phyloP scores from a whole-genome alignment of 257 asterid species.

The Buddleja alternifolia region DNA sequence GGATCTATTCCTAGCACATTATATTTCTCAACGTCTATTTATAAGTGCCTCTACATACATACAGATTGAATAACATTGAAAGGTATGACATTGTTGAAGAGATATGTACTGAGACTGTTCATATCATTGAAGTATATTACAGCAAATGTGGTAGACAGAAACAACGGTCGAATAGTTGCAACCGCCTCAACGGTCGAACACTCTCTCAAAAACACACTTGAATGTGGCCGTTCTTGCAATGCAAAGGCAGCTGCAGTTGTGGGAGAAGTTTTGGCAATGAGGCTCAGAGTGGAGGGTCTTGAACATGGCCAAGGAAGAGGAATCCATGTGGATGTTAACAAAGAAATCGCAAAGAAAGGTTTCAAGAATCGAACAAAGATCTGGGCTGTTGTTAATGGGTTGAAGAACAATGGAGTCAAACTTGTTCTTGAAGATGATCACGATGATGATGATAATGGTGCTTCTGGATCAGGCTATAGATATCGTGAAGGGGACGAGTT shows the following conservation, averaged over 20 bases:
- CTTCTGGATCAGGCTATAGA: conserved; percentile 25
- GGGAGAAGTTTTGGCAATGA: conserved; percentile 89
- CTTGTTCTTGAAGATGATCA: conserved; percentile 56
- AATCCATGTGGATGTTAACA: conserved; percentile 67
- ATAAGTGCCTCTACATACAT: too few relatives aligned
- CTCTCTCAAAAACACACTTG: conserved; percentile 62
- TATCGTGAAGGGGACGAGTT: conserved; percentile 14
- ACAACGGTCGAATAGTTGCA: conserved; percentile 67
- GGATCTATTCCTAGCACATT: too few relatives aligned
- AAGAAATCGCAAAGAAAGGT: conserved; percentile 83
- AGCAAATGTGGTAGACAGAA: conserved; percentile 81
- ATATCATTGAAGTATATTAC: conserved; percentile 82
- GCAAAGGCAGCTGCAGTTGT: conserved; percentile 87
- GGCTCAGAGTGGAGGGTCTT: conserved; percentile 82
- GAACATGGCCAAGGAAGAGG: conserved; percentile 80
- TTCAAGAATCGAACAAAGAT: conserved; percentile 69
- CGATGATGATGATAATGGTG: conserved; percentile 15
- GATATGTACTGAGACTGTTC: conserved; percentile 77
- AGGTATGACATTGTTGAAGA: conserved; percentile 69
- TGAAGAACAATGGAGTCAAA: conserved; percentile 64
- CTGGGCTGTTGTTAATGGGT: conserved; percentile 70
- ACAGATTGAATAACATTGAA: conserved; percentile 19
- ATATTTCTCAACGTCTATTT: too few relatives aligned
- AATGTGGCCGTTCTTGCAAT: conserved; percentile 82
- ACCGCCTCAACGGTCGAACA: conserved; percentile 82